Percentiles rank a stretch among this genome's conserved stretches.
These are phyloP conservation scores for Heliosperma pusillum DNA, from an alignment of 148 eudicot genomes.

Conservation along the genomic window DNA sequence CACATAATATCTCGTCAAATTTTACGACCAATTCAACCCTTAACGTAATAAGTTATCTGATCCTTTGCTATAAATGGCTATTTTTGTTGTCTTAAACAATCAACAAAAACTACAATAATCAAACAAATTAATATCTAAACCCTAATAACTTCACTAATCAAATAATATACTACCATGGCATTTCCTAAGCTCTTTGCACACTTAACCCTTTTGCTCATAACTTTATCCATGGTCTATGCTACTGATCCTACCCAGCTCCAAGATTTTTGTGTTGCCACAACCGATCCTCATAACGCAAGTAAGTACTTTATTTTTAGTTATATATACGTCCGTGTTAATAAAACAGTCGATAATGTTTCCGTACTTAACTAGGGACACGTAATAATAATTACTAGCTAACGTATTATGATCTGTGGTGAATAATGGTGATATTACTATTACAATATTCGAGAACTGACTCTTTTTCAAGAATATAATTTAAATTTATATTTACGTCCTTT, in stretches of 20 bases:
- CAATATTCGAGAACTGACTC: too few relatives aligned
- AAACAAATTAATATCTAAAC: too few relatives aligned
- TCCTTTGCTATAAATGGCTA: background rate
- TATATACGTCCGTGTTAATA: too few relatives aligned
- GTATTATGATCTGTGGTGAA: too few relatives aligned
- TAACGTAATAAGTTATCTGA: background rate
- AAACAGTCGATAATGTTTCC: too few relatives aligned
- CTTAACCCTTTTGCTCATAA: background rate
- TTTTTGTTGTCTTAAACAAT: background rate
- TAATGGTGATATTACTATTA: too few relatives aligned
- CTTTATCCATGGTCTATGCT: background rate
- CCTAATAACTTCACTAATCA: background rate
- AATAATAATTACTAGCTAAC: too few relatives aligned
- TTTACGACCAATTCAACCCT: background rate
- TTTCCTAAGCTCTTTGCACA: background rate
- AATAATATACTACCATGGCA: background rate
- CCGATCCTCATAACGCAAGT: conserved; percentile 2
- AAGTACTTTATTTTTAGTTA: background rate
- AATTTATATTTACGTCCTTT: too few relatives aligned
- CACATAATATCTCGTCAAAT: background rate
- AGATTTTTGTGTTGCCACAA: conserved; percentile 21
- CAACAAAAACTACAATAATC: background rate
- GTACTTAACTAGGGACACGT: too few relatives aligned
- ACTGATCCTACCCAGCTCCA: conserved; percentile 20
- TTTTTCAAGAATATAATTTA: too few relatives aligned